Base-by-base conservation (phyloP, 1,139 yeast species). In the Scheffersomyces quercinus region DNA sequence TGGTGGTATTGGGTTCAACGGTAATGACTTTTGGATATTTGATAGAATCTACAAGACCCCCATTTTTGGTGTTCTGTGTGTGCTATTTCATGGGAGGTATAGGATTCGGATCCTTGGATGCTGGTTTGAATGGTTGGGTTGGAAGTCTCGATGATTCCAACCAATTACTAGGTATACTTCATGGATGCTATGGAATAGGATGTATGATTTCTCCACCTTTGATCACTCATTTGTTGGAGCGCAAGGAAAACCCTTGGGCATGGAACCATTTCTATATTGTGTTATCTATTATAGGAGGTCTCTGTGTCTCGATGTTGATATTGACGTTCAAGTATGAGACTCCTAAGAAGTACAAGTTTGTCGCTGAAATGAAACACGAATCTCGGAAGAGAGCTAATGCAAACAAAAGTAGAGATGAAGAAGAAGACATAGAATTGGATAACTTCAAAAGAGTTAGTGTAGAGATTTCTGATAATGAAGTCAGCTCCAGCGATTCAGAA, bases 161-260 rank as follows among this genome's bases (percentile, higher is more conserved):
- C 58, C 86, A 82, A 55, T 58, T 83, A 24, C 65, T 85, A 64
- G 91, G 91, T 1, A 60, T 81, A 0, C 59, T 84, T 51, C 93
- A 85, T 64, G 86, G 88, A 0, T 73, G 77, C 48, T 85, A 82
- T 56, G 91, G 91, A 0, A 60, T 82, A 5, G 89, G 90, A 0
- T 81, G 88, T 39, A 77, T 84, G 70, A 65, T 82, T 0, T 75
- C 88, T 1, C 90, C 93, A 0, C 77, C 82, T 4, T 49, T 80
- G 24, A 75, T 81, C n/a, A 73, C 84, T 0, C 55, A 63, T 41
- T 68, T 79, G 35, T 53, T 74, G 26, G 68, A 66, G 44, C 57
- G 59, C 34, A 37, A 57, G 14, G 30, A 62, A 47, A 45, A 65
- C 55, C 75, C 76, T 1, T 73, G 78, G 77, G 36, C 46, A 9